Evolutionary conservation across 2,329 filamentous ascomycete genomes (phyloP), one percentile per base, ranked within the genome.

Genomic region (Pseudogymnoascus sp.): DNA sequence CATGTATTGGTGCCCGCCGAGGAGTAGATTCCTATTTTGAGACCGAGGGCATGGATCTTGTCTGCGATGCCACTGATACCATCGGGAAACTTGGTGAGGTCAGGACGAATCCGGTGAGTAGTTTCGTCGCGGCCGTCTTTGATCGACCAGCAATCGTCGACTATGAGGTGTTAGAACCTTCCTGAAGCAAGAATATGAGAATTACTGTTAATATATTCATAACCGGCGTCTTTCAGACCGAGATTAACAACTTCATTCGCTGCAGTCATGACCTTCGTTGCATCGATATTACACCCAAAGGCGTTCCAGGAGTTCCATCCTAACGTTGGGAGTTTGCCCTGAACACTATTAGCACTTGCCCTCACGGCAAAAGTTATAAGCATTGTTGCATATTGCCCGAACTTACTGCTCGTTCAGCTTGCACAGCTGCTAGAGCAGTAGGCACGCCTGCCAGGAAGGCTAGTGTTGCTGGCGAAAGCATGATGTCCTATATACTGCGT

Each of bases 11-110:
- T 75, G 44, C 82, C 82, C 0, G 81, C 82, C 70, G 80, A 81
- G 67, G 81, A 81, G 69, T 89, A 89, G 64, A 89, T 86, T 0
- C 86, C 86, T 8, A 87, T 74, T 70, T 88, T 88, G 50, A 89
- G 69, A 1, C 83, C 84, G 66, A 84, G 69, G 1, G 68, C 73
- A 65, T 88, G 85, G 18, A 88, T 77, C 63, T 81, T 70, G 23
- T 81, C 73, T 1, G 83, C 84, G 1, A 82, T 71, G 0, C 79
- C 78, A 7, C 76, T 77, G 65, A 89, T 85, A 0, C 85, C 86
- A 16, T 78, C 74, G 0, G 86, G 85, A 64, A 88, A 89, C 63
- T 79, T 82, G 2, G 66, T 70, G 0, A 73, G 71, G 66, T 85
- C 79, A 0, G 79, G 76, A 3, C 80, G 70, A 4, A 84, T 76